Percentiles rank a stretch among this genome's conserved stretches.
Evolutionary conservation across 2,329 filamentous ascomycete genomes (phyloP).

Genomic region (Meredithiella fracta): DNA sequence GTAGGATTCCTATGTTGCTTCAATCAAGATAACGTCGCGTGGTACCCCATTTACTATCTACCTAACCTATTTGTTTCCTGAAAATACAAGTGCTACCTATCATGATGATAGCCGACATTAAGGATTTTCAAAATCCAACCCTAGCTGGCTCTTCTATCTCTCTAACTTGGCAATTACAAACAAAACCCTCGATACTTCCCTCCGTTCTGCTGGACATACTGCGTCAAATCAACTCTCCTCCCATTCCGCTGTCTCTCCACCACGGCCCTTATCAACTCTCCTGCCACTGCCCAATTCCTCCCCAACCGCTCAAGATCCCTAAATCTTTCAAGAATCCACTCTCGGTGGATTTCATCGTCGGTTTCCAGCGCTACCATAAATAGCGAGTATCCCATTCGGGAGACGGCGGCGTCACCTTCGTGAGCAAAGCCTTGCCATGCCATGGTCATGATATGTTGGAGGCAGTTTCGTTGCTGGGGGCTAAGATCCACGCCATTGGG

Average conservation of each 20-base stretch:
- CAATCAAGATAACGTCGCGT: no score
- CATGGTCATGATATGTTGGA: background rate
- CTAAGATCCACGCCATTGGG: background rate
- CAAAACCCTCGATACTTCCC: constrained; percentile 1
- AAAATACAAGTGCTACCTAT: no score
- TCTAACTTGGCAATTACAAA: background rate
- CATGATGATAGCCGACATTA: background rate
- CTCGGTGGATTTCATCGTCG: background rate
- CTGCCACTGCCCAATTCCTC: background rate
- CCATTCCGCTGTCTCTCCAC: background rate
- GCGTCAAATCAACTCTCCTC: background rate
- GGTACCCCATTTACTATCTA: no score
- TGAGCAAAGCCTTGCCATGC: background rate
- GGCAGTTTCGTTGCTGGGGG: background rate
- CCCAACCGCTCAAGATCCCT: background rate
- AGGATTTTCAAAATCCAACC: background rate
- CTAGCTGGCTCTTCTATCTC: background rate
- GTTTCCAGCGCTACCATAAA: background rate
- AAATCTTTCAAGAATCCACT: background rate
- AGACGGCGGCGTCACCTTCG: background rate
- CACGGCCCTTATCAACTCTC: background rate
- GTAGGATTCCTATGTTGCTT: no score
- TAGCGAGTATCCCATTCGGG: background rate
- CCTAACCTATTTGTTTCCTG: no score
- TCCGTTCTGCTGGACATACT: background rate